Percentiles rank a stretch among this genome's conserved stretches.
Conservation (phyloP, 192 early-diverging fungal species). For the Mortierella hygrophila region DNA sequence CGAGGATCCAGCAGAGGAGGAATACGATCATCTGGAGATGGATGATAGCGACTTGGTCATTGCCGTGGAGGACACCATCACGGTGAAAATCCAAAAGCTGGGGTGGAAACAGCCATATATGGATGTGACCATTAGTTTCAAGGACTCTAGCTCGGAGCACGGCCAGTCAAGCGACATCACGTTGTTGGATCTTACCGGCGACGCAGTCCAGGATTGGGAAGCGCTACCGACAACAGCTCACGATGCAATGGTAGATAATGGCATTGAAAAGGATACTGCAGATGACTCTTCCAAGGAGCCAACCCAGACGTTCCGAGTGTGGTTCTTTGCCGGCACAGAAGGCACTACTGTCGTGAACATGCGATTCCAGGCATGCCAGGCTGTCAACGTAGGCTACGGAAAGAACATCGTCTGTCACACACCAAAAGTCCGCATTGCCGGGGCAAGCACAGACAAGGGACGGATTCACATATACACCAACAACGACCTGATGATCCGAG, state of each 20-base stretch:
- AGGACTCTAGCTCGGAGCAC: neutral
- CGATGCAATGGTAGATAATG: neutral
- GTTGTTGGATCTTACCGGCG: slow-evolving; percentile 22
- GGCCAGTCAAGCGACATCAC: slow-evolving; percentile 21
- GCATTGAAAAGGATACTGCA: neutral
- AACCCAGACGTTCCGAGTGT: slow-evolving; percentile 22
- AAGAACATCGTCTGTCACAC: slow-evolving; percentile 37
- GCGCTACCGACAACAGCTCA: neutral
- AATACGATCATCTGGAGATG: slow-evolving; percentile 46
- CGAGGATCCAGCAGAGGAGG: slow-evolving; percentile 24
- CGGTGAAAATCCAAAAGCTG: slow-evolving; percentile 20
- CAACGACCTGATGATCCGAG: slow-evolving; percentile 34
- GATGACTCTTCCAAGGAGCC: neutral
- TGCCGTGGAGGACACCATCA: slow-evolving; percentile 15
- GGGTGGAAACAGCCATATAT: slow-evolving; percentile 51
- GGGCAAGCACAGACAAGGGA: slow-evolving; percentile 23
- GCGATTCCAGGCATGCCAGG: slow-evolving; percentile 26
- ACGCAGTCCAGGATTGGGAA: slow-evolving; percentile 42
- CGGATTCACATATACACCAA: slow-evolving; percentile 31
- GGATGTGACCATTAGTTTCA: slow-evolving; percentile 13
- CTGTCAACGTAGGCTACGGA: slow-evolving; percentile 41
- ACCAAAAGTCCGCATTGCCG: slow-evolving; percentile 28
- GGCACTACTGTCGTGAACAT: slow-evolving; percentile 22
- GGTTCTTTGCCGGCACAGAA: slow-evolving; percentile 42
- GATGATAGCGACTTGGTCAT: slow-evolving; percentile 45